A percentile compares a stretch with the other conserved stretches of the same genome.
phyloP scores from a whole-genome alignment of 108 stramenopile genomes.

The Fragilaria radians region DNA sequence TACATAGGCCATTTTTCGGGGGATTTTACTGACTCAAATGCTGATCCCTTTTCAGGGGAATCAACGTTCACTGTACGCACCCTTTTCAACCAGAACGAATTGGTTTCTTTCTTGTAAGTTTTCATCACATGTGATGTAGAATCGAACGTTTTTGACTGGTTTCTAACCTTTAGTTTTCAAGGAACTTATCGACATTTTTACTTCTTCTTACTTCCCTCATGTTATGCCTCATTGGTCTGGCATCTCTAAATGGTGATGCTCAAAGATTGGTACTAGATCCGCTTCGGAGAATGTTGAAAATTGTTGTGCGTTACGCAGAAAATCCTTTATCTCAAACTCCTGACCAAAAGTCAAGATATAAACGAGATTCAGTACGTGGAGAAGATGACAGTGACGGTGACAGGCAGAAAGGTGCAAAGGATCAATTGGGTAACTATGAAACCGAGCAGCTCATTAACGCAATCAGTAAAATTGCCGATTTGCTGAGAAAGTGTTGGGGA shows the following conservation, averaged over 20 bases:
- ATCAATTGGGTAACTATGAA: slow-evolving; percentile 79
- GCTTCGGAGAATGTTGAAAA: slow-evolving; percentile 73
- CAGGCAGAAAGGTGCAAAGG: slow-evolving; percentile 14
- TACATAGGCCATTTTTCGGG: too few relatives aligned
- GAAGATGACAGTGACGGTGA: slow-evolving; percentile 11
- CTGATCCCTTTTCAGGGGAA: not conserved
- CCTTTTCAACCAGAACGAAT: slow-evolving; percentile 22
- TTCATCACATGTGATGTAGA: not conserved
- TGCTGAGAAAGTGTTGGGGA: slow-evolving; percentile 95
- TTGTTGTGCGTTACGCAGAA: slow-evolving; percentile 64
- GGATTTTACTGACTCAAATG: too few relatives aligned
- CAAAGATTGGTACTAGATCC: slow-evolving; percentile 69
- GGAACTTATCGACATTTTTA: slow-evolving; percentile 26
- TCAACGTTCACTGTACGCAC: slow-evolving; percentile 24
- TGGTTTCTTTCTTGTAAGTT: slow-evolving; percentile 30
- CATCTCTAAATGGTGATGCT: slow-evolving; percentile 60
- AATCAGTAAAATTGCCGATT: slow-evolving; percentile 87
- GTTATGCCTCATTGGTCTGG: slow-evolving; percentile 37
- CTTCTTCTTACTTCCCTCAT: slow-evolving; percentile 44
- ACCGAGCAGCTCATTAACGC: slow-evolving; percentile 89
- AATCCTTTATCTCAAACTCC: slow-evolving; percentile 27
- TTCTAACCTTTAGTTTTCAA: not conserved
- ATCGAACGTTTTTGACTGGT: not conserved
- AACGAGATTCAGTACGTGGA: slow-evolving; percentile 1
- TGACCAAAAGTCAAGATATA: not conserved